A percentile compares a stretch with the other conserved stretches of the same genome.
Evolutionary conservation across 2,329 filamentous ascomycete genomes (phyloP).

Genomic region (Neofusicoccum laricinum): DNA sequence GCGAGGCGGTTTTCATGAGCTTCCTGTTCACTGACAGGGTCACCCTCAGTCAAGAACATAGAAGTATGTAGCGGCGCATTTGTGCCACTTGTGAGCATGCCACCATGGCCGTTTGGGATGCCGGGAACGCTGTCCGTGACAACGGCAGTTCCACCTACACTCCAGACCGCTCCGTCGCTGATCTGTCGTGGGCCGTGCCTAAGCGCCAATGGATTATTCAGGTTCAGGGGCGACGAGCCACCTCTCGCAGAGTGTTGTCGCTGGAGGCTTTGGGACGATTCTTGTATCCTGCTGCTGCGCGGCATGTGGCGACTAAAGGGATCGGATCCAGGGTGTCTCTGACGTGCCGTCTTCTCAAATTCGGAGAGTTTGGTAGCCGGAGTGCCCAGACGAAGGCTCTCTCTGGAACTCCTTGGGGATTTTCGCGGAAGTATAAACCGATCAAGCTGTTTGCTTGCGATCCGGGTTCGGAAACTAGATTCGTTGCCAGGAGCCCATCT

Average conservation of each 20-base stretch:
- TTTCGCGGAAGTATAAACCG: slow-evolving; percentile 56
- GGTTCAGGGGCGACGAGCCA: background rate
- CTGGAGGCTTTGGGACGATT: slow-evolving; percentile 31
- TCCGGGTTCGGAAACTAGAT: slow-evolving; percentile 21
- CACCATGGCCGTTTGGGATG: slow-evolving; percentile 62
- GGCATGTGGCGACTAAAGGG: slow-evolving; percentile 50
- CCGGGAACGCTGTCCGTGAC: slow-evolving; percentile 48
- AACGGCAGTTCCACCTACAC: slow-evolving; percentile 68
- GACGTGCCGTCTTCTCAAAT: slow-evolving; percentile 46
- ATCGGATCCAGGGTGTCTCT: slow-evolving; percentile 45
- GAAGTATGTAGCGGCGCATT: slow-evolving; percentile 65
- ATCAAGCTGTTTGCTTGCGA: slow-evolving; percentile 45
- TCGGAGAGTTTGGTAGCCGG: slow-evolving; percentile 43
- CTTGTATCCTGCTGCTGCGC: slow-evolving; percentile 31
- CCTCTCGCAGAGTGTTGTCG: background rate
- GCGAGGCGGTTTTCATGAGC: slow-evolving; percentile 74
- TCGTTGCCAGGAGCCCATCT: slow-evolving; percentile 30
- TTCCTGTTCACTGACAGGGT: slow-evolving; percentile 60
- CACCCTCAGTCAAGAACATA: slow-evolving; percentile 51
- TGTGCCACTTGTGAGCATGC: slow-evolving; percentile 65
- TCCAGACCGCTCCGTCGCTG: slow-evolving; percentile 72
- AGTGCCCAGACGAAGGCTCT: slow-evolving; percentile 54
- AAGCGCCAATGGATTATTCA: background rate
- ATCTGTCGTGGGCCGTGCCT: slow-evolving; percentile 39
- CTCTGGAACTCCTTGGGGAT: slow-evolving; percentile 39